Evolutionary conservation across 148 eudicot species (phyloP), one percentile per base, ranked within the genome.

Genomic region (Rhododendron williamsianum): DNA sequence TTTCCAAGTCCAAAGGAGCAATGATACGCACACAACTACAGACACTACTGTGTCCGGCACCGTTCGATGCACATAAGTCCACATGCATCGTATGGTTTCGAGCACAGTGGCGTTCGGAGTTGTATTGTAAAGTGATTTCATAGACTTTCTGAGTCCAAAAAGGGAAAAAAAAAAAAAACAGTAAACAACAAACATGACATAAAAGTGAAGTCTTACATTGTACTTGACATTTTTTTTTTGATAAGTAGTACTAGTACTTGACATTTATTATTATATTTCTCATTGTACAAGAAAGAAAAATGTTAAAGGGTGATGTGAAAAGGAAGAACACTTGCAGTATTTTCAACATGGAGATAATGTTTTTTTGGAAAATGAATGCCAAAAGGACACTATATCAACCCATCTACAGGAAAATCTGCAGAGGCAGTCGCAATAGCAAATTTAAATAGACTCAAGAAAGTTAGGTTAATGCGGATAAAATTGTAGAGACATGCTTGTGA

Each of bases 101-200:
- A 6, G 4, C 60, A 16, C 21, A 16, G 23, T 54, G 0, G 21
- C 21, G 1, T 54, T 18, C 2, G 6, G 21, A 54, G 21, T 54
- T 18, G 60, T 18, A 54, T 16, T 16, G 4, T 16, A 4, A 54
- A 54, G 21, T 54, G 60, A 3, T 5, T 54, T 54, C 0, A 1
- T 54, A 51, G 16, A 51, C 56, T 51, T 51, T 12, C 16, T 13
- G 1, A 51, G 60, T 54, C 60, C 5, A 38, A 58, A 8, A 65
- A n/a, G 71, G 11, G 54, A 45, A 81, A 54, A 45, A 81, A 73
- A 81, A 73, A 6, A 83, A 83, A 49, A 73, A 21, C 46, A 83
- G 21, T 73, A 35, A 5, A 72, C 10, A 83, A 18, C 36, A 4
- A 73, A 2, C 16, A 48, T 35, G 25, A 73, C 33, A 72, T n/a